phyloP scores from a whole-genome alignment of 441 rosid genomes.

The Eruca vesicaria region DNA sequence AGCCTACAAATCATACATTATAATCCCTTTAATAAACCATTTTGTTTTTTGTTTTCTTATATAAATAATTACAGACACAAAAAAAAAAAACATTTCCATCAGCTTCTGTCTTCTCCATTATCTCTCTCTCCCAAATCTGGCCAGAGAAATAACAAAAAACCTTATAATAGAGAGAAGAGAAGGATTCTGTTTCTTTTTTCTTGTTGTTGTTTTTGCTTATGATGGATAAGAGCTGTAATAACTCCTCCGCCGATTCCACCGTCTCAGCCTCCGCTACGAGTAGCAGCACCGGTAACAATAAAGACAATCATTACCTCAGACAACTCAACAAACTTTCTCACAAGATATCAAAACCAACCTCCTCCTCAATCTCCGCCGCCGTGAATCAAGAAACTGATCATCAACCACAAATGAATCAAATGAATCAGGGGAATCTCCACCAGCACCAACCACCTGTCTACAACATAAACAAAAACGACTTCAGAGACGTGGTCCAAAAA shows the following conservation, averaged over 20 bases:
- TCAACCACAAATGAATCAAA: constrained; percentile 4
- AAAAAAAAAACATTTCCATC: constrained; percentile 16
- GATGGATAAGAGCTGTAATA: constrained; percentile 68
- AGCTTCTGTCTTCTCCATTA: constrained; percentile 31
- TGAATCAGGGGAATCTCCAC: constrained; percentile 41
- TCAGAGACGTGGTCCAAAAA: constrained; percentile 92
- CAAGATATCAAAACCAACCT: constrained; percentile 71
- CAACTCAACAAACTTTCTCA: constrained; percentile 84
- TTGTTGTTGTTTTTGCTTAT: neutral
- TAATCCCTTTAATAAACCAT: neutral
- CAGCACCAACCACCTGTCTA: constrained; percentile 93
- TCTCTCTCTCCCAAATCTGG: constrained; percentile 41
- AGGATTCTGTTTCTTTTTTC: neutral
- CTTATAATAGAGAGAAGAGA: neutral
- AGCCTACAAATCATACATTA: neutral
- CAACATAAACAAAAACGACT: constrained; percentile 90
- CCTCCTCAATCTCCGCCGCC: constrained; percentile 22
- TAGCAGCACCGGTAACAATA: constrained; percentile 16
- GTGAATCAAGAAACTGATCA: constrained; percentile 21
- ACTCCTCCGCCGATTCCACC: constrained; percentile 51
- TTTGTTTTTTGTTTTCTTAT: neutral
- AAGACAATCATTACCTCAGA: constrained; percentile 43
- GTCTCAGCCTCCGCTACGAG: constrained; percentile 28
- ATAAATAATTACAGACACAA: neutral
- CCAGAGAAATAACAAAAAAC: constrained; percentile 1